Evolutionary conservation across 371 early-diverging fungal genomes (phyloP), one percentile per base, ranked within the genome.

Genomic region (Rhizopus delemar): DNA sequence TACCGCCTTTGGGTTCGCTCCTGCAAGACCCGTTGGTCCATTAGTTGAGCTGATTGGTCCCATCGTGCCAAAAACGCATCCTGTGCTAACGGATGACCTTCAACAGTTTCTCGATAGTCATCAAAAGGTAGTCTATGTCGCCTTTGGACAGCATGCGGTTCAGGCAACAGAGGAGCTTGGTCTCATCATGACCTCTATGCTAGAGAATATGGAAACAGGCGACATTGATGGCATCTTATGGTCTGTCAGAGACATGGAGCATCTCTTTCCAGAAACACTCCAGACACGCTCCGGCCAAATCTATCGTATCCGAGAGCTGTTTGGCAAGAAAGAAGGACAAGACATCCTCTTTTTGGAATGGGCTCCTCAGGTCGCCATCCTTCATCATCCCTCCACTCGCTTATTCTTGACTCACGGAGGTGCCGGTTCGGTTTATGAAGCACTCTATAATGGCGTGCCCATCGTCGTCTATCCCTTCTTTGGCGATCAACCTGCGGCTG

Each of bases 331-430:
- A 60, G 12, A 52, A 28, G 13, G 53, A 36, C 51, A 39, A 16
- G 29, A 67, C 33, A 52, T 63, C 32, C 13, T 34, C 12, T 57
- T 59, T 41, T 13, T 59, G 0, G 11, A 57, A 6, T 73, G 80
- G 76, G 70, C 74, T 4, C 78, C 78, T 16, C 81, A 80, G 34
- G 57, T 66, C 31, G 66, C 75, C n/a, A 68, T 77, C 29, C 64
- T 80, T 4, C 45, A 57, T 0, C 78, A 80, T 43, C 53, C 65
- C 5, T 60, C 71, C 1, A 66, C 67, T 3, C 22, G 32, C 5
- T 32, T 72, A 0, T 80, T 77, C 53, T 34, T 80, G 0, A 64
- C 68, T 7, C 75, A 77, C 50, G 71, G 77, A 34, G 81, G 81
- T 16, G 46, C 57, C 6, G 74, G 62, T 3, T 72, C 73, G 5